phyloP scores from a whole-genome alignment of 257 asterid genomes.

The Solanum bulbocastanum region DNA sequence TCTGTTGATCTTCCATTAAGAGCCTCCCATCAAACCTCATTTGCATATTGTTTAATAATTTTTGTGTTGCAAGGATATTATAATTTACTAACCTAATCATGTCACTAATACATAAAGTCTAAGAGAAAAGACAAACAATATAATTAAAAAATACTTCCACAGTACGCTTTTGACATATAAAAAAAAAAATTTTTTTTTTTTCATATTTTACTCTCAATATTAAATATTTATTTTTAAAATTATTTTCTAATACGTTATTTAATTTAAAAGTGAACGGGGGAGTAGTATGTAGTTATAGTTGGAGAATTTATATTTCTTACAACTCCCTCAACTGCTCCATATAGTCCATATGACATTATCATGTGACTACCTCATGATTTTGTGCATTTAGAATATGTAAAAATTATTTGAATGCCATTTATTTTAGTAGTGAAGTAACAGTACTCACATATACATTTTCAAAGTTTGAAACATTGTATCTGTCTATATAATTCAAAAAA shows the following conservation, averaged over 20 bases:
- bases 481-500: background rate
- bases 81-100: conserved; percentile 4
- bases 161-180: no score
- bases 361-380: background rate
- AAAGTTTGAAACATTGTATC: background rate
- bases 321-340: background rate
- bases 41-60: background rate
- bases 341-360: background rate
- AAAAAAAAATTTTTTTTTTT: no score
- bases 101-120: background rate
- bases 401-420: background rate
- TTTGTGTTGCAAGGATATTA: conserved; percentile 4
- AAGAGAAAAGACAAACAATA: background rate
- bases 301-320: background rate
- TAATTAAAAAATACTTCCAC: background rate
- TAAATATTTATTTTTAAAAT: no score
- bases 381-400: background rate
- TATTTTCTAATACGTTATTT: no score
- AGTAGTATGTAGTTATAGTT: background rate
- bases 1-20: background rate
- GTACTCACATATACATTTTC: background rate
- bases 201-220: no score
- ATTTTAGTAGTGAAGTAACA: background rate
- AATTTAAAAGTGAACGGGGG: no score
- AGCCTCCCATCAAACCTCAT: conserved; percentile 9